Conservation (phyloP, 345 rosid species). For the Rhodomyrtus tomentosa region DNA sequence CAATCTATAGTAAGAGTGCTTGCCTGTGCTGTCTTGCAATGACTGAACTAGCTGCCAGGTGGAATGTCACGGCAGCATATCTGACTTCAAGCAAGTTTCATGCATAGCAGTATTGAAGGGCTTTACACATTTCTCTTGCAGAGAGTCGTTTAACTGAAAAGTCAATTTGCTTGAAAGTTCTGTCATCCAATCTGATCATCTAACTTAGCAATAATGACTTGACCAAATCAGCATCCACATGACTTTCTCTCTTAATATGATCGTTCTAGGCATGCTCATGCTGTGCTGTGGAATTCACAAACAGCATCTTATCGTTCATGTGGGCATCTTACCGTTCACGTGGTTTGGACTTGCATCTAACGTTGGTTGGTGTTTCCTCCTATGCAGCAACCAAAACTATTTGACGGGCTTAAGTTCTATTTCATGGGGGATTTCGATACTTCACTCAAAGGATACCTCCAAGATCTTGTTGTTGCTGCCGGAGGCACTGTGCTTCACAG, state of each 20-base stretch:
- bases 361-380: background rate
- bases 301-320: background rate
- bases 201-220: background rate
- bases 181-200: background rate
- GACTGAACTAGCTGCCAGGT: background rate
- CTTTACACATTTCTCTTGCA: background rate
- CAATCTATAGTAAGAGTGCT: background rate
- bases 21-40: background rate
- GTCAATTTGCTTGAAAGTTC: background rate
- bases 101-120: background rate
- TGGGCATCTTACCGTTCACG: background rate
- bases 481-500: slow-evolving; percentile 68
- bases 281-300: background rate
- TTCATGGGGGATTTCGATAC: slow-evolving; percentile 59
- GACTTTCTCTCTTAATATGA: background rate
- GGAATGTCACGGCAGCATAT: background rate
- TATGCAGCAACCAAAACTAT: slow-evolving; percentile 55
- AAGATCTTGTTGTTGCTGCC: slow-evolving; percentile 62
- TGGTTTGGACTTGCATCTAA: background rate
- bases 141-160: background rate
- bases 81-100: background rate
- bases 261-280: background rate
- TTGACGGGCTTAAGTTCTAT: slow-evolving; percentile 40
- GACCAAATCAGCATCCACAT: background rate
- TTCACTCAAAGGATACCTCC: slow-evolving; percentile 67